phyloP scores from a whole-genome alignment of 257 asterid genomes.

The Handroanthus guayacan region DNA sequence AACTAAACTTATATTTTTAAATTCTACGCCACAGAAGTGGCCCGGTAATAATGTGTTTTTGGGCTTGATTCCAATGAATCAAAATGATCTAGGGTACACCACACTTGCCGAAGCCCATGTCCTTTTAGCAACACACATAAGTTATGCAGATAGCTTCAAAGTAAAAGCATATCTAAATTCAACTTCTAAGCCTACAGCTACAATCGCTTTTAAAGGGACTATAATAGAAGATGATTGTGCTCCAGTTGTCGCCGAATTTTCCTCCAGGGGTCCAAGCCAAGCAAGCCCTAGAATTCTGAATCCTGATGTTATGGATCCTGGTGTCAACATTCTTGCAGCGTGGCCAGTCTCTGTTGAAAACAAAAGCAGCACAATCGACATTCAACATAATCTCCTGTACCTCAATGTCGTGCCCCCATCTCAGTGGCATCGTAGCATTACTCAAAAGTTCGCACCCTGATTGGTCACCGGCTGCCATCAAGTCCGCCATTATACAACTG shows the following conservation, averaged over 20 bases:
- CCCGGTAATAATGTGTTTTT: no score
- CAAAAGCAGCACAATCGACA: neutral
- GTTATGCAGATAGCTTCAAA: conserved; percentile 34
- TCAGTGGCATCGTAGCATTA: conserved; percentile 44
- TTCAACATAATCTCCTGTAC: conserved; percentile 44
- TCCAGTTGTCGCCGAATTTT: conserved; percentile 35
- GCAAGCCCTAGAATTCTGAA: conserved; percentile 43
- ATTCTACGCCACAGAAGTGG: no score
- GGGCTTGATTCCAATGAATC: conserved; percentile 45
- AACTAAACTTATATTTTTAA: no score
- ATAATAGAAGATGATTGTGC: conserved; percentile 27
- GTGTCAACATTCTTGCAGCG: conserved; percentile 44
- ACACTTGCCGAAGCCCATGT: conserved; percentile 30
- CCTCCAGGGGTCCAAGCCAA: conserved; percentile 47
- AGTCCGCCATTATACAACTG: conserved; percentile 49
- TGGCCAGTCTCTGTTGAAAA: conserved; percentile 31
- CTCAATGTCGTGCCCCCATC: conserved; percentile 54
- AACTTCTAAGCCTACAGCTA: conserved; percentile 9
- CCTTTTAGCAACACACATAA: conserved; percentile 39
- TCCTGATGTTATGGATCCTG: conserved; percentile 50
- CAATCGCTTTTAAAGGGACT: conserved; percentile 43
- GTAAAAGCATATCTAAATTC: conserved; percentile 42
- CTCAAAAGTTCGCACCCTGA: conserved; percentile 44
- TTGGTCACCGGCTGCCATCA: conserved; percentile 51
- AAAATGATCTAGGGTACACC: conserved; percentile 2